Evolutionary conservation across 768 basidiomycete genomes (phyloP).

Genomic region (Agrocybe praecox): DNA sequence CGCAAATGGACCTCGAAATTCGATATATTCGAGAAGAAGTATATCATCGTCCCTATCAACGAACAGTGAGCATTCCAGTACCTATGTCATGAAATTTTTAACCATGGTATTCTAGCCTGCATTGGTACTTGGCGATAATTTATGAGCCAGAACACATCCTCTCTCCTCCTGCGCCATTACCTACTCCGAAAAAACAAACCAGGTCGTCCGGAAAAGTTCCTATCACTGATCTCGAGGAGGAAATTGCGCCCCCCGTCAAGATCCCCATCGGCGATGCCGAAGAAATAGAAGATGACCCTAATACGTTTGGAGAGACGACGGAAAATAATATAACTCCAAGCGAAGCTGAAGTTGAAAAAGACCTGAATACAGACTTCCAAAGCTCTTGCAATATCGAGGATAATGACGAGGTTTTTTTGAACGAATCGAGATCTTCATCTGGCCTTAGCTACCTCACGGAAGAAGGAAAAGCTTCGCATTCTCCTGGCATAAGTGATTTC

Average conservation of each 20-base stretch:
- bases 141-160: slow-evolving; percentile 72
- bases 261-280: neutral
- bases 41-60: slow-evolving; percentile 94
- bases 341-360: slow-evolving; percentile 35
- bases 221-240: neutral
- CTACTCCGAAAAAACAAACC: slow-evolving; percentile 22
- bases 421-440: neutral
- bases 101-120: slow-evolving; percentile 59
- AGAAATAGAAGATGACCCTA: neutral
- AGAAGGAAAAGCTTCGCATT: too few relatives aligned
- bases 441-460: neutral
- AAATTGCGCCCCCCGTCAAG: slow-evolving; percentile 18
- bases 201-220: slow-evolving; percentile 11
- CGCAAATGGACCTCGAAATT: slow-evolving; percentile 93
- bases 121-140: slow-evolving; percentile 98
- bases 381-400: slow-evolving; percentile 25
- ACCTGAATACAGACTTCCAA: slow-evolving; percentile 27
- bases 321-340: slow-evolving; percentile 20
- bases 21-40: slow-evolving; percentile 89
- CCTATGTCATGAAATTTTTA: neutral
- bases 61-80: slow-evolving; percentile 68
- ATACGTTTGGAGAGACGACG: slow-evolving; percentile 11
- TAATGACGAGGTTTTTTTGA: neutral
- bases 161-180: slow-evolving; percentile 25
- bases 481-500: too few relatives aligned